Conservation (phyloP, 2,329 filamentous ascomycete species). For the Beauveria australis region DNA sequence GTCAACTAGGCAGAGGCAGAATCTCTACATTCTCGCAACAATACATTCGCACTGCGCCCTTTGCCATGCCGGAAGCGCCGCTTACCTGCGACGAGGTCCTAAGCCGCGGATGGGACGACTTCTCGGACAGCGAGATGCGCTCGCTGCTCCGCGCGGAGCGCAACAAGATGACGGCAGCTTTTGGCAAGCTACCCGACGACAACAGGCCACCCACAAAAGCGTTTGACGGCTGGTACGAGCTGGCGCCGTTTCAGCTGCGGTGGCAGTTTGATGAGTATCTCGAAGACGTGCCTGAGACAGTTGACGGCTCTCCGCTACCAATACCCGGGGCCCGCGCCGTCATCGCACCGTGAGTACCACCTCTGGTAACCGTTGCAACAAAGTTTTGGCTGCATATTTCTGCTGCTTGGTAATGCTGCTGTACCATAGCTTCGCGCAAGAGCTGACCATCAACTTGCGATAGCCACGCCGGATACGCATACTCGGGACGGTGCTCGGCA, state of each 20-base stretch:
- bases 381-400: neutral
- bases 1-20: too few relatives aligned
- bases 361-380: too few relatives aligned
- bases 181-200: neutral
- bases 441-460: neutral
- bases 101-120: slow-evolving; percentile 3
- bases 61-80: slow-evolving; percentile 1
- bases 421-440: neutral
- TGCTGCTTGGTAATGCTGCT: neutral
- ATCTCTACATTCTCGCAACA: neutral
- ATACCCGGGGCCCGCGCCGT: slow-evolving; percentile 70
- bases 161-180: slow-evolving; percentile 1
- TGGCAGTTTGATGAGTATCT: slow-evolving; percentile 68
- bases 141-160: slow-evolving; percentile 2
- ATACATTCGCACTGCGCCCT: neutral
- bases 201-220: slow-evolving; percentile 61
- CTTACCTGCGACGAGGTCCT: slow-evolving; percentile 8
- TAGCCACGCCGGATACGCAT: slow-evolving; percentile 83
- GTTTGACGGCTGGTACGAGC: slow-evolving; percentile 72
- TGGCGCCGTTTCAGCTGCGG: slow-evolving; percentile 49
- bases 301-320: slow-evolving; percentile 55
- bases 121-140: neutral
- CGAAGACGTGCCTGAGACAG: slow-evolving; percentile 55
- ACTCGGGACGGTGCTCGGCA: slow-evolving; percentile 84
- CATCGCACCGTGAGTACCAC: slow-evolving; percentile 73